A percentile compares a stretch with the other conserved stretches of the same genome.
Evolutionary conservation across 148 eudicot genomes (phyloP).

Genomic region (Silene uniflora): DNA sequence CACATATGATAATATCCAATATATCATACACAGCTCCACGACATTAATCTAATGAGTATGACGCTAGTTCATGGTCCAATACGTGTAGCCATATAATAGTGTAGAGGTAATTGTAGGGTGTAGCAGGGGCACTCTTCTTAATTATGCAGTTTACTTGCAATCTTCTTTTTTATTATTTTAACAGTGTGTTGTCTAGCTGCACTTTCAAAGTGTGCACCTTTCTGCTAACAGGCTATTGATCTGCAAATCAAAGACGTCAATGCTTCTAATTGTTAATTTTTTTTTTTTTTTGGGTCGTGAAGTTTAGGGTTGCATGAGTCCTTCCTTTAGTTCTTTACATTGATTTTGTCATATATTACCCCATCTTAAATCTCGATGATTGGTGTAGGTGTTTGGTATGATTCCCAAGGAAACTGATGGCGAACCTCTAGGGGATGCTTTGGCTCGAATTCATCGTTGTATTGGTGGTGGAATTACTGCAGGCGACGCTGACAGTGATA

Average conservation of each 20-base stretch:
- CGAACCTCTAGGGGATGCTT: conserved; percentile 75
- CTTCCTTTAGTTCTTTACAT: background rate
- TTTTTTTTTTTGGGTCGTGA: background rate
- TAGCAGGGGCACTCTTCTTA: background rate
- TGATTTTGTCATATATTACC: background rate
- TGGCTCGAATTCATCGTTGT: conserved; percentile 87
- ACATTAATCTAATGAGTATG: background rate
- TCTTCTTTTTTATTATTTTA: background rate
- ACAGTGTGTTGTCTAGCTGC: background rate
- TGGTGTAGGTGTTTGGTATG: conserved; percentile 57
- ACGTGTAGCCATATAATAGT: background rate
- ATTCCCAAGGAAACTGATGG: conserved; percentile 66
- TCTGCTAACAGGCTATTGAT: background rate
- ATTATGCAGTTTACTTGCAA: background rate
- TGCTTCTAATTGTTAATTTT: background rate
- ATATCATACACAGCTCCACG: background rate
- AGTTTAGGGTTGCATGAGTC: background rate
- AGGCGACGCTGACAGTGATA: conserved; percentile 74
- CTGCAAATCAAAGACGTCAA: background rate
- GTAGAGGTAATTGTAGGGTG: background rate
- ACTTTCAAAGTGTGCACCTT: background rate
- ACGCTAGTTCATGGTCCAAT: background rate
- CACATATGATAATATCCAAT: background rate
- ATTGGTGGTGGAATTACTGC: conserved; percentile 78
- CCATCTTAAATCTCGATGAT: conserved; percentile 1